These are phyloP conservation scores for Podaxis sp. DNA, from an alignment of 768 basidiomycete species.

Conservation along the genomic window DNA sequence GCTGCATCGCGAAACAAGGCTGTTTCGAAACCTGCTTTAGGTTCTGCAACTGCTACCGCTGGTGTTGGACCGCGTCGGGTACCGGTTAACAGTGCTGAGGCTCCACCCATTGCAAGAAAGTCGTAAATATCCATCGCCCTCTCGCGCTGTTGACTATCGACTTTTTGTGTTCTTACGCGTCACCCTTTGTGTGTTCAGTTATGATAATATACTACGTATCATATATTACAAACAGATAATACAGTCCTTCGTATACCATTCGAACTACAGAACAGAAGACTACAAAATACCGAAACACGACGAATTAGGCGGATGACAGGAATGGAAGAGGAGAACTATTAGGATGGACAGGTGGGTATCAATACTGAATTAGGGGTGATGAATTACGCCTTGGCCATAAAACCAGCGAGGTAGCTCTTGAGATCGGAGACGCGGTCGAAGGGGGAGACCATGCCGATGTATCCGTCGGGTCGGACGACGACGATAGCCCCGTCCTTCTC, in stretches of 20 bases:
- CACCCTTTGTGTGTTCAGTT: background rate
- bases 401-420: conserved; percentile 43
- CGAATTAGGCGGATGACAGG: background rate
- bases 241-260: background rate
- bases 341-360: background rate
- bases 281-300: background rate
- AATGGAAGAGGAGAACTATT: background rate
- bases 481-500: conserved; percentile 40
- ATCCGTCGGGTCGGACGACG: conserved; percentile 62
- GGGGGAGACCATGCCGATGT: conserved; percentile 53
- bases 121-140: background rate
- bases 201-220: background rate
- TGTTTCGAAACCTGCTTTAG: conserved; percentile 13
- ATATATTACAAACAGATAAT: background rate
- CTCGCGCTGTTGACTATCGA: background rate
- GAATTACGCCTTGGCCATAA: conserved; percentile 25
- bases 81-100: conserved; percentile 62
- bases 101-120: conserved; percentile 32
- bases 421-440: conserved; percentile 37
- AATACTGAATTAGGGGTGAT: background rate
- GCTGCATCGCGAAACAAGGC: background rate
- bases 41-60: conserved; percentile 19
- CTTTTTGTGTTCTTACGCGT: background rate
- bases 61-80: conserved; percentile 60
- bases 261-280: background rate